Evolutionary conservation across 805 yeast genomes (phyloP), one percentile per base, ranked within the genome.

Genomic region (Wickerhamiella allomyrinae): DNA sequence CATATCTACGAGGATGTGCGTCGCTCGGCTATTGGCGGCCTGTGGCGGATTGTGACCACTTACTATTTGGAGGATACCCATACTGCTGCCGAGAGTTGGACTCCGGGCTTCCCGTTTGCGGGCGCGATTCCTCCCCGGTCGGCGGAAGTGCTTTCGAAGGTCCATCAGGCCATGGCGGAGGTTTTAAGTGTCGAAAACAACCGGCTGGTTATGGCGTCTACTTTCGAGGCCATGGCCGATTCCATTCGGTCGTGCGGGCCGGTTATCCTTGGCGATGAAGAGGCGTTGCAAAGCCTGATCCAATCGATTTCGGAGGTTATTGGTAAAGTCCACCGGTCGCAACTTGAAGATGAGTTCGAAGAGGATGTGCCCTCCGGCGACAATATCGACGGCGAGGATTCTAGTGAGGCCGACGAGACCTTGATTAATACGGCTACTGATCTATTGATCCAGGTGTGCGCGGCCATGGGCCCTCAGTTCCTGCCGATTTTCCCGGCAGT

Each of bases 1-100:
- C 87, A 80, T 58, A 85, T 94, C 40, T 86, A 84, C 57, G 69
- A 61, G 46, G 95, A 94, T 56, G 75, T 87, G 68, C 76, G 95
- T 59, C 91, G 82, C 63, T 77, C 91, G 45, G 87, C 95, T 39
- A 65, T 89, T 58, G 66, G 71, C 39, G 73, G 89, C 34, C 66
- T 89, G 57, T 89, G 95, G 94, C 81, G 75, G 56, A 74, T 87
- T 53, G 78, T 77, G 44, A 72, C 71, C 54, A 77, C 94, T 29
- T 76, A 81, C 69, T 71, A 57, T 45, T 24, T 39, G 3, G 43
- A 36, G 25, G 22, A 34, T 5, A 33, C 42, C 36, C 21, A 19
- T 20, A 46, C 46, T 37, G 41, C 51, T 20, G 43, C 58, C 21
- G 45, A 47, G 29, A 45, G 47, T 34, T 62, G 66, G 67, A 43